Percentiles rank a stretch among this genome's conserved stretches.
phyloP scores from a whole-genome alignment of 2,329 filamentous ascomycete genomes.

The Diaporthe sp. region DNA sequence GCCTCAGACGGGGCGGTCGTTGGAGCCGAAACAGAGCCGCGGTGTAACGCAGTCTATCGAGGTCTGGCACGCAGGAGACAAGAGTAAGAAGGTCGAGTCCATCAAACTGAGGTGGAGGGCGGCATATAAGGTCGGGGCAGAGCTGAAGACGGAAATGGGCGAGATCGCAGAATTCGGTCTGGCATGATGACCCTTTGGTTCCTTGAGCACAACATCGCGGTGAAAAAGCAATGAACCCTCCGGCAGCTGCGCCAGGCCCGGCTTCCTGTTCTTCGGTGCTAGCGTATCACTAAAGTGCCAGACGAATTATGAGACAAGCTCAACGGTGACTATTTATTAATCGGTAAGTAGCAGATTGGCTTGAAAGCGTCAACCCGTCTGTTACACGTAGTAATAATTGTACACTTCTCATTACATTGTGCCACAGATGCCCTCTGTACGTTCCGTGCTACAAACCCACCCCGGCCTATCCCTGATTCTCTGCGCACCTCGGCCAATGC shows the following conservation, averaged over 20 bases:
- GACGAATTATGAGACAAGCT: conserved; percentile 21
- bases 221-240: not conserved
- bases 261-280: not conserved
- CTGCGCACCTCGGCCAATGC: not conserved
- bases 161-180: conserved; percentile 85
- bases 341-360: not conserved
- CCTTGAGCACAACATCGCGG: not conserved
- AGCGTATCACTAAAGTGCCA: conserved; percentile 5
- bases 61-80: conserved; percentile 78
- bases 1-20: conserved; percentile 83
- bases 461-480: not conserved
- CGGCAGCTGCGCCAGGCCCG: not conserved
- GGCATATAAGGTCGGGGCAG: conserved; percentile 77
- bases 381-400: conserved; percentile 12
- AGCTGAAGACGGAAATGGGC: conserved; percentile 81
- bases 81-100: conserved; percentile 74
- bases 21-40: conserved; percentile 76
- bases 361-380: not conserved
- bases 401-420: conserved; percentile 1
- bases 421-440: no score
- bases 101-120: conserved; percentile 93
- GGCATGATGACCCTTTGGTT: conserved; percentile 54
- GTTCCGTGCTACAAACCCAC: not conserved
- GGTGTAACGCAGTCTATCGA: conserved; percentile 87
- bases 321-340: not conserved